Conservation (phyloP, 768 basidiomycete genomes). For the Sutorius australiensis region DNA sequence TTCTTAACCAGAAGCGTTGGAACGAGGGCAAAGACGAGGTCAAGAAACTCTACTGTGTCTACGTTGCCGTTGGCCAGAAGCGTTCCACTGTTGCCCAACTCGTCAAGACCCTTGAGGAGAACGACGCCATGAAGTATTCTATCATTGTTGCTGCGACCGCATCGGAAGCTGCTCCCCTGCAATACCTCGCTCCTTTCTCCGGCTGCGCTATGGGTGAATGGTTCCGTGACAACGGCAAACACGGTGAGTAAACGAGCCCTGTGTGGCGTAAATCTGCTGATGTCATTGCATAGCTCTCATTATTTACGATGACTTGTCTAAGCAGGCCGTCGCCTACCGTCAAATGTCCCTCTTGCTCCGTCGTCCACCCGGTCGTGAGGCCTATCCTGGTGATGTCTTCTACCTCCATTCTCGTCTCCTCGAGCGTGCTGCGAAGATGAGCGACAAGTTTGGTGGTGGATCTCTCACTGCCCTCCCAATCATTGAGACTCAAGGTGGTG, state of each 20-base stretch:
- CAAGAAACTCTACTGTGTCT: constrained; percentile 99
- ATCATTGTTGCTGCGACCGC: constrained; percentile 99
- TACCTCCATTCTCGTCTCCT: constrained; percentile 99
- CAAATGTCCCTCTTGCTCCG: constrained; percentile 99
- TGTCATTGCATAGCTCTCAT: constrained; percentile 65
- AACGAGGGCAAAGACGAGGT: constrained; percentile 95
- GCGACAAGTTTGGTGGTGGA: constrained; percentile 97
- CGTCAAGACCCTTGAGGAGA: constrained; percentile 99
- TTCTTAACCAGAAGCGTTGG: constrained; percentile 99
- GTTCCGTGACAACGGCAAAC: constrained; percentile 99
- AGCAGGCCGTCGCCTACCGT: constrained; percentile 99
- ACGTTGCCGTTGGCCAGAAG: constrained; percentile 99
- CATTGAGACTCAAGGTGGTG: constrained; percentile 99
- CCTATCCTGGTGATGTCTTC: constrained; percentile 99
- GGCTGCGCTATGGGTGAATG: constrained; percentile 99
- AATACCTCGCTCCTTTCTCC: constrained; percentile 99
- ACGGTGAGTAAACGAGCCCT: constrained; percentile 55
- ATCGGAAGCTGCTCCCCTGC: constrained; percentile 97
- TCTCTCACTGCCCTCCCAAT: constrained; percentile 98
- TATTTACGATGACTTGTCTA: constrained; percentile 99
- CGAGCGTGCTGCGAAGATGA: constrained; percentile 99
- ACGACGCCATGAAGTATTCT: constrained; percentile 99
- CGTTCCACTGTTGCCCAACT: constrained; percentile 99
- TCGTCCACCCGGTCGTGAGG: constrained; percentile 99
- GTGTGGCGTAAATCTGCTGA: constrained; percentile 9